phyloP scores from a whole-genome alignment of 2,329 filamentous ascomycete genomes.

The Talaromyces piceae region DNA sequence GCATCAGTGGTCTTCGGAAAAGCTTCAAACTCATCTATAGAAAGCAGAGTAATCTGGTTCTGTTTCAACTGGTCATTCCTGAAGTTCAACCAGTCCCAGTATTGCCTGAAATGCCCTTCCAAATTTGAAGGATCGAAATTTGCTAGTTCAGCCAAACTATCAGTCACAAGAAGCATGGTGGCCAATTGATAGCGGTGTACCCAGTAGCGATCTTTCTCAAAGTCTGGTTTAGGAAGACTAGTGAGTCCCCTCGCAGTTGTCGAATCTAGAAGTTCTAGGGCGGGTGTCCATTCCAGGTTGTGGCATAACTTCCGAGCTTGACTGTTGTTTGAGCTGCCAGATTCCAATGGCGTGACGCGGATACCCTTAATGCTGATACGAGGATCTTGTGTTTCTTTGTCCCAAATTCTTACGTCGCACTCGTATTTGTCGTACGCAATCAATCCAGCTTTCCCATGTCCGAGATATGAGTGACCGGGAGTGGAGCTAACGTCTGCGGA shows the following conservation, averaged over 20 bases:
- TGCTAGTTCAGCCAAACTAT: conserved; percentile 19
- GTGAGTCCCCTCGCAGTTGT: conserved; percentile 12
- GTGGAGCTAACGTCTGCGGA: conserved; percentile 19
- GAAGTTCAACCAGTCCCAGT: conserved; percentile 23
- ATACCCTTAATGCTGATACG: conserved; percentile 21
- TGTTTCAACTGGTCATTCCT: conserved; percentile 14
- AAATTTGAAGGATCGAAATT: conserved; percentile 13
- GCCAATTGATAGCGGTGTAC: conserved; percentile 22
- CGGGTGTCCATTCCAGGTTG: conserved; percentile 21
- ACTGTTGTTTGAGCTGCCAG: conserved; percentile 9
- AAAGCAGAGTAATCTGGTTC: conserved; percentile 19
- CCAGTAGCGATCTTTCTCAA: conserved; percentile 13
- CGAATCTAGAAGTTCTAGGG: conserved; percentile 18
- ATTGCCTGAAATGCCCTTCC: conserved; percentile 21
- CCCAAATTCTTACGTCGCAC: conserved; percentile 17
- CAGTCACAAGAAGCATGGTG: conserved; percentile 21
- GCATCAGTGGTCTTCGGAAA: conserved; percentile 14
- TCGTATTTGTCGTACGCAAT: conserved; percentile 17
- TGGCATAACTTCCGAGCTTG: conserved; percentile 18
- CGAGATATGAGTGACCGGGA: conserved; percentile 17
- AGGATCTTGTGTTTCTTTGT: conserved; percentile 10
- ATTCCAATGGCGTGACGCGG: conserved; percentile 22
- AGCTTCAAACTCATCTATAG: conserved; percentile 17
- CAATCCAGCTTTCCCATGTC: conserved; percentile 17
- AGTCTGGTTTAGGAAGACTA: conserved; percentile 2